Evolutionary conservation across 140 eudicot genomes (phyloP).

Genomic region (Oenanthe javanica): DNA sequence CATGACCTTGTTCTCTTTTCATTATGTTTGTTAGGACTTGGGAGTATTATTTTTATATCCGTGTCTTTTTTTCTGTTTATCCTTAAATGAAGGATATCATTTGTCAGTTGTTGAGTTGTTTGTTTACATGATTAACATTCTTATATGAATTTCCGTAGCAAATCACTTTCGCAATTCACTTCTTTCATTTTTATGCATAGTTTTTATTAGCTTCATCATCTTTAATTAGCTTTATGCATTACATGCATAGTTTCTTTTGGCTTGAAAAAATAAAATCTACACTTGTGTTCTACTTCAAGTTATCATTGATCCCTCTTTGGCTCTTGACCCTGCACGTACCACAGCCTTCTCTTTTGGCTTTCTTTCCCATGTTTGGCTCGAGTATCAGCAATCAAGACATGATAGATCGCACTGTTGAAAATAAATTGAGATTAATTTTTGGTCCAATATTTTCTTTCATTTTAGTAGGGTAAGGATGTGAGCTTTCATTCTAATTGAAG

Average conservation of each 20-base stretch:
- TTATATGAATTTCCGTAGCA: not conserved
- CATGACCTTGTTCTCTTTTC: not conserved
- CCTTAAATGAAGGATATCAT: not conserved
- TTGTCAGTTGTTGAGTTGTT: not conserved
- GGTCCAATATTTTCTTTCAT: not conserved
- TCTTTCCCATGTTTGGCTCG: too few species aligned
- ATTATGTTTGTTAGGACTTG: not conserved
- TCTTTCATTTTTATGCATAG: too few species aligned
- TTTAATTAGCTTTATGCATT: too few species aligned
- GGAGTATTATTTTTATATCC: not conserved
- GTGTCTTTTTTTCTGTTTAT: not conserved
- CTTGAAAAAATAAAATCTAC: too few species aligned
- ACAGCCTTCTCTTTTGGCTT: too few species aligned
- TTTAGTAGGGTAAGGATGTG: not conserved
- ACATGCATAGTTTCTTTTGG: too few species aligned
- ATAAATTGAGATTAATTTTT: not conserved
- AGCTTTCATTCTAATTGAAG: not conserved
- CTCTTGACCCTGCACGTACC: too few species aligned
- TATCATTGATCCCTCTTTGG: too few species aligned
- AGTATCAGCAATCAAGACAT: not conserved
- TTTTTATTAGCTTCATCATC: too few species aligned
- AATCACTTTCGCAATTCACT: not conserved
- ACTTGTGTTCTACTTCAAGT: too few species aligned
- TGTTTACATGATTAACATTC: not conserved
- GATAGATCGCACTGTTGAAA: not conserved